These are phyloP conservation scores for Vigna angularis DNA, from an alignment of 306 rosid species.

Conservation along the genomic window DNA sequence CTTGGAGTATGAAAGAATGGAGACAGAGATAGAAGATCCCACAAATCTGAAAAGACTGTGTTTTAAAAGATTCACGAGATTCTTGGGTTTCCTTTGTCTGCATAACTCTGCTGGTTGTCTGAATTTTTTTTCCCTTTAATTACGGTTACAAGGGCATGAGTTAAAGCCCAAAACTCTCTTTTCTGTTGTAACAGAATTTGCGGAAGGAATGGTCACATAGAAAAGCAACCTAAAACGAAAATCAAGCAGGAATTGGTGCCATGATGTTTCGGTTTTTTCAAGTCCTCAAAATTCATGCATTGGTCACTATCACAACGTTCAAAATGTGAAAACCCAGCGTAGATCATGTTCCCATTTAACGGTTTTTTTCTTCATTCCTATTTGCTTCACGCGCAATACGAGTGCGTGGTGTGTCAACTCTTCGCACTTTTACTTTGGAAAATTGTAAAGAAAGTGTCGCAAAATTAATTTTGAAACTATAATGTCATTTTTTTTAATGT, in stretches of 20 bases:
- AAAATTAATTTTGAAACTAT: slow-evolving; percentile 11
- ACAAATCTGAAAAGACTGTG: neutral
- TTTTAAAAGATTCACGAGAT: slow-evolving; percentile 30
- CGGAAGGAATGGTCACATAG: slow-evolving; percentile 42
- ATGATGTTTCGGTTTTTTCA: neutral
- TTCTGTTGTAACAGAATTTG: slow-evolving; percentile 28
- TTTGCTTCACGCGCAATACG: neutral
- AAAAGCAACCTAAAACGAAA: slow-evolving; percentile 38
- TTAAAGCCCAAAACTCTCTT: slow-evolving; percentile 34
- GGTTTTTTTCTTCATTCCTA: neutral
- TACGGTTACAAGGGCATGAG: slow-evolving; percentile 37
- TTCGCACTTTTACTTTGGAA: neutral
- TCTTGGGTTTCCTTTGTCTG: slow-evolving; percentile 20
- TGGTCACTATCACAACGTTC: slow-evolving; percentile 31
- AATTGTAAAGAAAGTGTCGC: neutral
- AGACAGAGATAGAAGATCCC: neutral
- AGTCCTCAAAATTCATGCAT: slow-evolving; percentile 38
- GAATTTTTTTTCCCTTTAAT: slow-evolving; percentile 28
- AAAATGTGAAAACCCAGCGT: neutral
- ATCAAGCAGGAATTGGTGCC: slow-evolving; percentile 41
- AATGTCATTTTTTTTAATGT: neutral
- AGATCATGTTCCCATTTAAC: neutral
- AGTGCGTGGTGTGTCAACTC: slow-evolving; percentile 29
- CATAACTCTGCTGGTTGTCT: no score
- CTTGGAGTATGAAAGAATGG: slow-evolving; percentile 26